Conservation (phyloP, 805 yeast genomes). For the Wickerhamomyces queroliae region DNA sequence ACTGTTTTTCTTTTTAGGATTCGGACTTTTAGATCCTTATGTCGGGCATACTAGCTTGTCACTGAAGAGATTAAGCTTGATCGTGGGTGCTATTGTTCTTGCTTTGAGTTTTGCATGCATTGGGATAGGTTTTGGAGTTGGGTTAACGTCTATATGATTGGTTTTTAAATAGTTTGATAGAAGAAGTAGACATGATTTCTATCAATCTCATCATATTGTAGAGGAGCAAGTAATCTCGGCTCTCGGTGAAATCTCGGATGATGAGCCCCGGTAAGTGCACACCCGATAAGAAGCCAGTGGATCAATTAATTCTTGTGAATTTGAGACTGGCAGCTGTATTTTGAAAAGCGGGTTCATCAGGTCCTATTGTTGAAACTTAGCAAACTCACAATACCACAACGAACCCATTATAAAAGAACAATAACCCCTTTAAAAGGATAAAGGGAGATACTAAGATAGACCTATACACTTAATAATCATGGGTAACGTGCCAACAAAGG, state of each 20-base stretch:
- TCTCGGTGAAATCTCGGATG: too few relatives aligned
- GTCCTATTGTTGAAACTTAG: too few relatives aligned
- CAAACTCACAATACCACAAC: too few relatives aligned
- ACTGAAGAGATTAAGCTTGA: slow-evolving; percentile 13
- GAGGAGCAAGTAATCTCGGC: too few relatives aligned
- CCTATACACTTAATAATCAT: slow-evolving; percentile 23
- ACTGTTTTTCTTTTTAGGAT: slow-evolving; percentile 22
- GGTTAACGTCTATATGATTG: slow-evolving; percentile 21
- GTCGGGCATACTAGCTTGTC: slow-evolving; percentile 6
- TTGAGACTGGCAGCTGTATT: too few relatives aligned
- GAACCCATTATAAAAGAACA: too few relatives aligned
- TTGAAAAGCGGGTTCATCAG: too few relatives aligned
- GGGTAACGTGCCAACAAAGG: slow-evolving; percentile 45
- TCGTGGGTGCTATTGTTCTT: slow-evolving; percentile 13
- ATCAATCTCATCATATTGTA: too few relatives aligned
- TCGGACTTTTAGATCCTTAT: slow-evolving; percentile 18
- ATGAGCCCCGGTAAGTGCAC: too few relatives aligned
- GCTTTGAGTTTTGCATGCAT: slow-evolving; percentile 30
- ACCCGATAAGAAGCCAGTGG: neutral
- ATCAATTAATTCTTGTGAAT: neutral
- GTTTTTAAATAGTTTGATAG: too few relatives aligned
- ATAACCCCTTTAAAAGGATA: too few relatives aligned
- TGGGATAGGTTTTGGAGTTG: slow-evolving; percentile 42
- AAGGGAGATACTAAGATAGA: neutral
- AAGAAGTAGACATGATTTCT: too few relatives aligned